Percentiles rank a stretch among this genome's conserved stretches.
Conservation (phyloP, 2,329 filamentous ascomycete species). For the Incumbomyces lentus region DNA sequence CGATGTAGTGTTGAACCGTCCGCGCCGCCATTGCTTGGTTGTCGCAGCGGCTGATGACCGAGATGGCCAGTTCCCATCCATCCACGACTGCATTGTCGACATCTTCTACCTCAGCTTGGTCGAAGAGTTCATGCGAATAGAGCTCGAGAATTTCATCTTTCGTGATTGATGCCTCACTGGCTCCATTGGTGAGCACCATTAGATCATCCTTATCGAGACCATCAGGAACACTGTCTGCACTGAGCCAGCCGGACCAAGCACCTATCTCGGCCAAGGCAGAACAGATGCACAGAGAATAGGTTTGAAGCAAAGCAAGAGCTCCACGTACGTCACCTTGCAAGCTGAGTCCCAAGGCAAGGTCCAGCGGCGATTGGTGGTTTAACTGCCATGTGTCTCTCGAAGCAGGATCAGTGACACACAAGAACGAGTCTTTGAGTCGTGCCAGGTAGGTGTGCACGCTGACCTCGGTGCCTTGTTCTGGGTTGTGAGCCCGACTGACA, state of each 20-base stretch:
- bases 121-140: conserved; percentile 58
- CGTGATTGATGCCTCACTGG: conserved; percentile 52
- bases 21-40: conserved; percentile 60
- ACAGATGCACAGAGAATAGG: conserved; percentile 72
- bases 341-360: conserved; percentile 70
- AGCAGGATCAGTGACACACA: conserved; percentile 51
- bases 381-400: conserved; percentile 57
- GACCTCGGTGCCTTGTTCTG: conserved; percentile 21
- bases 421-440: conserved; percentile 61
- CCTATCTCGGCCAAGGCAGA: conserved; percentile 74
- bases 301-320: conserved; percentile 61
- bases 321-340: conserved; percentile 75
- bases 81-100: conserved; percentile 40
- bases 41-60: conserved; percentile 72
- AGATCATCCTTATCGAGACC: conserved; percentile 75
- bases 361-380: conserved; percentile 63
- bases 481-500: conserved; percentile 31
- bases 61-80: conserved; percentile 84
- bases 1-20: conserved; percentile 63
- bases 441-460: conserved; percentile 58
- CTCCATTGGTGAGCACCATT: conserved; percentile 64
- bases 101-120: conserved; percentile 25
- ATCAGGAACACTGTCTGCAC: conserved; percentile 41
- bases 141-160: conserved; percentile 69
- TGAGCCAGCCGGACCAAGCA: conserved; percentile 73